Conservation (phyloP, 495 filamentous ascomycete genomes). For the Margaritispora aquatica region DNA sequence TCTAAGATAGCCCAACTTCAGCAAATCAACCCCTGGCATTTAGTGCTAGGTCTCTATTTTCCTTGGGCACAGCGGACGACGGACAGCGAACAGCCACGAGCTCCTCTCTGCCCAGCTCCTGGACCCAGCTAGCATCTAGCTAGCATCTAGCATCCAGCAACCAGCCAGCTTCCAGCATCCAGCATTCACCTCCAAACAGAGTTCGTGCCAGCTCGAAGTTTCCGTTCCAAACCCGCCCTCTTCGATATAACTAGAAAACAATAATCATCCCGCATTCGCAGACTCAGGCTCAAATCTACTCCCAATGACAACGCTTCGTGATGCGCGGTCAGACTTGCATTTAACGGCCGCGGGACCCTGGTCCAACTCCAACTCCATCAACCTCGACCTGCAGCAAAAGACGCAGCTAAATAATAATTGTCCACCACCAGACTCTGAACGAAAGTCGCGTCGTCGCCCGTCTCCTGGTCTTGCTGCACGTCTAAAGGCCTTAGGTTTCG, state of each 20-base stretch:
- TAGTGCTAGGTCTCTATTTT: no score
- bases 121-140: no score
- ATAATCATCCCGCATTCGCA: background rate
- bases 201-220: background rate
- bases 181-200: background rate
- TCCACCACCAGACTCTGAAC: conserved; percentile 4
- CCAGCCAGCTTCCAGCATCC: background rate
- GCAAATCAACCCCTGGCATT: background rate
- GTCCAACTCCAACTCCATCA: conserved; percentile 6
- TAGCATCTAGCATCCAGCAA: no score
- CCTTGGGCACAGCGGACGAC: no score
- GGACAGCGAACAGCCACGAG: background rate
- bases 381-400: conserved; percentile 5
- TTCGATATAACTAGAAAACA: background rate
- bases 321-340: conserved; percentile 16
- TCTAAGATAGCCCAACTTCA: background rate
- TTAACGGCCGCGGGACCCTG: conserved; percentile 14
- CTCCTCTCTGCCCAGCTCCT: no score
- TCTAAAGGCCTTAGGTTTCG: conserved; percentile 64
- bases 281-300: background rate
- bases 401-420: conserved; percentile 1
- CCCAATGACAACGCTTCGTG: conserved; percentile 19
- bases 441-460: conserved; percentile 40
- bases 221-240: background rate
- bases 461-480: conserved; percentile 73